phyloP scores from a whole-genome alignment of 202 grass and related monocot species.

The Panicum hallii region DNA sequence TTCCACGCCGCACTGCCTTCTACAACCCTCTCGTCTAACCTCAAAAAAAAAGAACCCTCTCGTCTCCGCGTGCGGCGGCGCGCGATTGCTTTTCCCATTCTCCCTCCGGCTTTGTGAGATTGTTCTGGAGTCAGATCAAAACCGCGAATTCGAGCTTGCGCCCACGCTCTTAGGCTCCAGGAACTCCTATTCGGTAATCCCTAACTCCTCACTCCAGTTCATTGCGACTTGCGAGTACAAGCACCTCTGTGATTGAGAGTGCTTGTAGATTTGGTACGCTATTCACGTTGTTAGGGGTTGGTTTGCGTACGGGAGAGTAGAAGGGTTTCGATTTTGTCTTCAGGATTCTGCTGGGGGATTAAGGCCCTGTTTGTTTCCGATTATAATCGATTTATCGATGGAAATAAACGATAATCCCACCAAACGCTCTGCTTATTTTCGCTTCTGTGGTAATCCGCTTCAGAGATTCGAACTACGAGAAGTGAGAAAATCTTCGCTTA shows the following conservation, averaged over 20 bases:
- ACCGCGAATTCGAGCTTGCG: not conserved
- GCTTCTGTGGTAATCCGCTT: no score
- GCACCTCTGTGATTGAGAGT: not conserved
- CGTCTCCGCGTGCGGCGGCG: conserved; percentile 36
- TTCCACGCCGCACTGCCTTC: not conserved
- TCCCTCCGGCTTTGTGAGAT: not conserved
- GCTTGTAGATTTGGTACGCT: not conserved
- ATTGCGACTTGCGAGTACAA: not conserved
- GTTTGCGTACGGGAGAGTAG: not conserved
- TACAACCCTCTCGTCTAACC: not conserved
- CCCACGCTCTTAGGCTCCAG: not conserved
- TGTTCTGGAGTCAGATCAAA: not conserved
- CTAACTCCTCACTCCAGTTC: not conserved
- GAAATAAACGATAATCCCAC: no score
- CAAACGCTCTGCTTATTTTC: no score
- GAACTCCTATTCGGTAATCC: conserved; percentile 12
- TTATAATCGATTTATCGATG: no score
- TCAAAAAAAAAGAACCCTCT: conserved; percentile 44
- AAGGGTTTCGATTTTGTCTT: not conserved
- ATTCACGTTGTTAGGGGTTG: not conserved
- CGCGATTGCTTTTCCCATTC: not conserved
- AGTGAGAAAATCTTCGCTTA: no score
- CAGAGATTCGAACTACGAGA: no score
- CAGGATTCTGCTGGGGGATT: conserved; percentile 10
- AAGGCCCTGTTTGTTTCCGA: no score